phyloP scores from a whole-genome alignment of 495 filamentous ascomycete species.

The Xylaria scruposa region DNA sequence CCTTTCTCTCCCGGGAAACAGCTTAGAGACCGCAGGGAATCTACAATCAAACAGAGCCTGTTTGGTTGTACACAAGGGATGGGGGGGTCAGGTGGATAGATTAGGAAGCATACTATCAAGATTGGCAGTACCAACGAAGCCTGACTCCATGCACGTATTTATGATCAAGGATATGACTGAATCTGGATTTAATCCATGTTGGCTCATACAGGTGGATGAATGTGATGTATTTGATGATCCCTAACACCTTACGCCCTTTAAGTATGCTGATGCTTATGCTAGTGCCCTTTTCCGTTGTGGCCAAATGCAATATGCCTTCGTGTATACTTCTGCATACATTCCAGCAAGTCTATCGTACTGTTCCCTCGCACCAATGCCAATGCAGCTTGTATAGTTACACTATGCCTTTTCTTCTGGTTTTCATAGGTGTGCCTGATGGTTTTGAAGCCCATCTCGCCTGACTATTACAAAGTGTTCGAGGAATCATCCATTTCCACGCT shows the following conservation, averaged over 20 bases:
- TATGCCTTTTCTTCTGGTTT: background rate
- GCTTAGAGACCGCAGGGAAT: background rate
- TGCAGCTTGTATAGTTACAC: background rate
- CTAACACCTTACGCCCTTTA: constrained; percentile 21
- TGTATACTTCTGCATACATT: constrained; percentile 13
- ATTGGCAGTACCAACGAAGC: constrained; percentile 1
- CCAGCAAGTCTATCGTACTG: background rate
- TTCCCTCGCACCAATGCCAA: background rate
- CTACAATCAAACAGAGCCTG: background rate
- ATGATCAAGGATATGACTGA: background rate
- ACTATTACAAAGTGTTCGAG: background rate
- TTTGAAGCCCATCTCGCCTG: background rate
- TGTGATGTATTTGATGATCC: constrained; percentile 17
- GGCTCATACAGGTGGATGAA: background rate
- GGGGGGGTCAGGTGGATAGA: background rate
- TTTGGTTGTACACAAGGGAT: background rate
- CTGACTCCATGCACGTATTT: background rate
- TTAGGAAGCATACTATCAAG: background rate
- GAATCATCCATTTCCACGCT: background rate
- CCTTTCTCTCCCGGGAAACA: background rate
- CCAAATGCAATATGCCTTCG: constrained; percentile 18
- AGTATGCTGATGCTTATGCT: constrained; percentile 26
- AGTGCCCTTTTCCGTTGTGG: background rate
- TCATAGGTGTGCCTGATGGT: background rate
- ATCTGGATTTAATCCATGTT: background rate